A percentile compares a stretch with the other conserved stretches of the same genome.
Conservation (phyloP, 176 grass and related monocot genomes). For the Cenchrus purpureus region DNA sequence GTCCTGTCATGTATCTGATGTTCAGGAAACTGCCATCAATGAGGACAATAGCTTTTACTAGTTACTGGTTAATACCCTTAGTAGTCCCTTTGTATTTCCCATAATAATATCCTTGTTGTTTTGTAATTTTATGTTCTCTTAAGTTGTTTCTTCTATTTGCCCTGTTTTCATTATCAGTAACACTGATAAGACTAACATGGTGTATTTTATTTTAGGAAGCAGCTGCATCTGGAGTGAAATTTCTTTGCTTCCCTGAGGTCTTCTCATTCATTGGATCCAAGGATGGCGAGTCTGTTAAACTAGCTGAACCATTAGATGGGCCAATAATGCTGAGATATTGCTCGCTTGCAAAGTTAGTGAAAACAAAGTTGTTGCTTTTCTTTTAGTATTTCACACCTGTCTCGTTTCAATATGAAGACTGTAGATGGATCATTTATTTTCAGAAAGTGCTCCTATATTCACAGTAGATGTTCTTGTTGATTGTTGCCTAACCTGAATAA, state of each 20-base stretch:
- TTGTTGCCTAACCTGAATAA: not conserved
- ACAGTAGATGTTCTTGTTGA: not conserved
- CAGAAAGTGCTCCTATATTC: not conserved
- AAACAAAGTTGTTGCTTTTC: conserved; percentile 23
- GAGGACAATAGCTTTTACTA: not conserved
- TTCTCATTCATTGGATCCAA: conserved; percentile 88
- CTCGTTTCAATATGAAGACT: not conserved
- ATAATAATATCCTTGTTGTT: not conserved
- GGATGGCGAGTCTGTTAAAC: conserved; percentile 74
- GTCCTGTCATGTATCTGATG: not conserved
- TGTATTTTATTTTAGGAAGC: conserved; percentile 57
- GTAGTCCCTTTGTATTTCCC: not conserved
- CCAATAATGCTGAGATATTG: conserved; percentile 94
- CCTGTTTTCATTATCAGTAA: conserved; percentile 5
- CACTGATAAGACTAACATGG: not conserved
- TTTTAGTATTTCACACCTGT: conserved; percentile 4
- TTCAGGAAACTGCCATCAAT: not conserved
- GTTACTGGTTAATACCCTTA: not conserved
- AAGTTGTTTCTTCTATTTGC: not conserved
- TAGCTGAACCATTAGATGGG: conserved; percentile 87
- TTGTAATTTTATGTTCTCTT: not conserved
- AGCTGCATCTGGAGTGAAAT: conserved; percentile 65
- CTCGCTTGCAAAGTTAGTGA: conserved; percentile 82
- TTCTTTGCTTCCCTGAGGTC: conserved; percentile 91
- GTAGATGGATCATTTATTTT: conserved; percentile 7